Conservation (phyloP, 2,329 filamentous ascomycete genomes). For the Sarocladium strictum region DNA sequence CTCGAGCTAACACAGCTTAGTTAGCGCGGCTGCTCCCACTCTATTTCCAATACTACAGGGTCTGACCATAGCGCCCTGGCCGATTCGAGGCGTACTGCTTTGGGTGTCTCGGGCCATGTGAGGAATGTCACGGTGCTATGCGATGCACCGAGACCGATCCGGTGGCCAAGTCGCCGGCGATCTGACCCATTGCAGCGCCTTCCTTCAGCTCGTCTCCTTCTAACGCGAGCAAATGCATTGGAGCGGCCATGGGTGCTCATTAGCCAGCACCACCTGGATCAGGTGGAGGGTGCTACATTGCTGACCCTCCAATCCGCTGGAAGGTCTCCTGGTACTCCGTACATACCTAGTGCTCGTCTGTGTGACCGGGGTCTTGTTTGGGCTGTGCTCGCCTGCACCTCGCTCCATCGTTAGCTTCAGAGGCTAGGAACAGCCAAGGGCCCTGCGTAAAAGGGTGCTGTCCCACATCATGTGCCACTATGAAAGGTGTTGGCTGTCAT, state of each 20-base stretch:
- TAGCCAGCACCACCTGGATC: neutral
- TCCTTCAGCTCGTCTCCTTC: neutral
- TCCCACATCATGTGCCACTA: slow-evolving; percentile 7
- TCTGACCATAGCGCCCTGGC: neutral
- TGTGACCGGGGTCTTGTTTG: neutral
- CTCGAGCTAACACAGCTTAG: neutral
- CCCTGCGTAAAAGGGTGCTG: neutral
- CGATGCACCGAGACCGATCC: neutral
- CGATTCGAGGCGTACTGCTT: neutral
- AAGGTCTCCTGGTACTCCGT: neutral
- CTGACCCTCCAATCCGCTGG: neutral
- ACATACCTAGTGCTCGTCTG: neutral
- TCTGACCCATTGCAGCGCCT: slow-evolving; percentile 3
- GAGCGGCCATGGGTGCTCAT: neutral
- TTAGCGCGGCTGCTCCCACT: neutral
- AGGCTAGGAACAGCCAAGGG: neutral
- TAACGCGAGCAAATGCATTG: neutral
- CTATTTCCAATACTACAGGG: no score
- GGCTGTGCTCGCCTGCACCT: neutral
- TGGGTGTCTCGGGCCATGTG: neutral
- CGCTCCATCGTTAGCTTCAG: neutral
- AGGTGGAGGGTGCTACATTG: neutral
- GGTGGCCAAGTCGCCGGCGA: neutral
- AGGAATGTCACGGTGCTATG: slow-evolving; percentile 3
- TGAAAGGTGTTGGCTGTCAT: neutral